Evolutionary conservation across 306 rosid genomes (phyloP).

Genomic region (Coriaria nepalensis): DNA sequence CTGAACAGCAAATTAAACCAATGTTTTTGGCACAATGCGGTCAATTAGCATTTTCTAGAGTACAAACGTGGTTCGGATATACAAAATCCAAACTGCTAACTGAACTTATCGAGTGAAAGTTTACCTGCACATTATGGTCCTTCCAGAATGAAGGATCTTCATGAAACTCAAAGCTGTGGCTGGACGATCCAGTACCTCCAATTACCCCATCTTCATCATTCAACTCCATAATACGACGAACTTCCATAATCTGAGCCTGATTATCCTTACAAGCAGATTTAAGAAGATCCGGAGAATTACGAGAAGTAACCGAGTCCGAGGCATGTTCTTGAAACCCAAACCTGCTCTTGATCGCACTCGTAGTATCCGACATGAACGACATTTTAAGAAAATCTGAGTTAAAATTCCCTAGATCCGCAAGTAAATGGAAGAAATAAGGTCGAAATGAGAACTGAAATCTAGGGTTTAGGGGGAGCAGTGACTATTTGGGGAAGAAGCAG

Average conservation of each 20-base stretch:
- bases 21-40: too few relatives aligned
- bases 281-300: constrained; percentile 50
- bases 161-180: constrained; percentile 52
- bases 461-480: background rate
- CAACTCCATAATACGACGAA: constrained; percentile 39
- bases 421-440: background rate
- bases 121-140: constrained; percentile 95
- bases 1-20: too few relatives aligned
- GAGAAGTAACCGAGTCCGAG: constrained; percentile 30
- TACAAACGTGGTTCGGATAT: background rate
- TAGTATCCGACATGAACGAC: constrained; percentile 77
- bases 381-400: constrained; percentile 14
- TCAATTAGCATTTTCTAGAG: too few relatives aligned
- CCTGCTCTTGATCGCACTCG: constrained; percentile 72
- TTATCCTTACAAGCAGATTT: constrained; percentile 45
- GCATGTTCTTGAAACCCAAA: constrained; percentile 72
- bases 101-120: background rate
- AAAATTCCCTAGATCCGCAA: background rate
- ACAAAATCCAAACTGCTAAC: background rate
- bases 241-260: constrained; percentile 26
- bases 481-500: background rate
- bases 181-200: constrained; percentile 24
- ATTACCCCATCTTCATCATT: constrained; percentile 30
- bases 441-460: background rate
- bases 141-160: constrained; percentile 97